Conservation (phyloP, 495 filamentous ascomycete species). For the Aspergillus nanangensis region DNA sequence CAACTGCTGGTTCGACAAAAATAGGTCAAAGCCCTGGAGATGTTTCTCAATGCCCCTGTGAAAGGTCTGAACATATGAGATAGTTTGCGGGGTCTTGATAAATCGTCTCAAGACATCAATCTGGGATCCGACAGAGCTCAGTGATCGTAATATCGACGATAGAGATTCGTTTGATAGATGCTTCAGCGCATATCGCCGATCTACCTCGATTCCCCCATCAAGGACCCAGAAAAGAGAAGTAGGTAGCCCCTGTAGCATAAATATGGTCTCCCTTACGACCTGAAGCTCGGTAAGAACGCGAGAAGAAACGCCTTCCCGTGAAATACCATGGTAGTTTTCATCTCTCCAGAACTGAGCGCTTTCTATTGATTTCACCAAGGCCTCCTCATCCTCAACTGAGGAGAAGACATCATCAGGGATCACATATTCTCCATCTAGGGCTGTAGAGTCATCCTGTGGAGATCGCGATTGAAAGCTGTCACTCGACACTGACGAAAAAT, state of each 20-base stretch:
- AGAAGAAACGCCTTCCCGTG: slow-evolving; percentile 28
- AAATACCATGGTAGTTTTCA: slow-evolving; percentile 22
- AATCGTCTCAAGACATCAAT: slow-evolving; percentile 47
- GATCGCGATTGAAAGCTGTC: slow-evolving; percentile 20
- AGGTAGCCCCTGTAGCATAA: slow-evolving; percentile 77
- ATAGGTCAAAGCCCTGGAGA: slow-evolving; percentile 38
- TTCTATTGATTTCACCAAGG: slow-evolving; percentile 44
- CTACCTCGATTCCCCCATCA: slow-evolving; percentile 35
- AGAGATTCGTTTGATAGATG: slow-evolving; percentile 36
- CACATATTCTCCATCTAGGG: slow-evolving; percentile 28
- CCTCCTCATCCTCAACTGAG: slow-evolving; percentile 26
- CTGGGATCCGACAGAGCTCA: slow-evolving; percentile 41
- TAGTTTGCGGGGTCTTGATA: slow-evolving; percentile 24
- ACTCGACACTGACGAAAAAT: slow-evolving; percentile 31
- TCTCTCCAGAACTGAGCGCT: slow-evolving; percentile 64
- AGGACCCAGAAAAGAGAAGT: slow-evolving; percentile 61
- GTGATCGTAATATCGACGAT: slow-evolving; percentile 33
- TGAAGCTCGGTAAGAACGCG: slow-evolving; percentile 67
- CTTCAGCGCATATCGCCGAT: slow-evolving; percentile 31
- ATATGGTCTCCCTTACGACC: slow-evolving; percentile 70
- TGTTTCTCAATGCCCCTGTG: slow-evolving; percentile 40
- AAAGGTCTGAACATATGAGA: slow-evolving; percentile 53
- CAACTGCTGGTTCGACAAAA: slow-evolving; percentile 40
- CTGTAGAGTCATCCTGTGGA: slow-evolving; percentile 16
- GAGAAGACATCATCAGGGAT: slow-evolving; percentile 34